A percentile compares a stretch with the other conserved stretches of the same genome.
Evolutionary conservation across 441 rosid species (phyloP).

Genomic region (Syzygium malaccense): DNA sequence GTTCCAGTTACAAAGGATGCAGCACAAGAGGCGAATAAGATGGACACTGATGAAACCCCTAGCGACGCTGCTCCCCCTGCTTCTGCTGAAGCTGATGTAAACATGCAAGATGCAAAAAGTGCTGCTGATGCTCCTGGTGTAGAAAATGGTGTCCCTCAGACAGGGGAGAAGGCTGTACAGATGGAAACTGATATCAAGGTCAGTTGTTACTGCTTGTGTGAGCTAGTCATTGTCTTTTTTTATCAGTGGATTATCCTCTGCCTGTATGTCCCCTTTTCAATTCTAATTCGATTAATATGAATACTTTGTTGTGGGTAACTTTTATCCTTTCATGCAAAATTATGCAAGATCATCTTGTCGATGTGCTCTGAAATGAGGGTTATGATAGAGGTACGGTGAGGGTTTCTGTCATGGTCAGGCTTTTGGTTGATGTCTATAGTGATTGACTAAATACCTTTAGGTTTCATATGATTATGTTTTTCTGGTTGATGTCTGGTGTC

Average conservation of each 20-base stretch:
- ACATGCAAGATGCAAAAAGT: slow-evolving; percentile 71
- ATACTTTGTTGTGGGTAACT: not conserved
- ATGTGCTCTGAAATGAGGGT: not conserved
- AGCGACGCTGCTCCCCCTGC: slow-evolving; percentile 29
- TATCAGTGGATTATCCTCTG: not conserved
- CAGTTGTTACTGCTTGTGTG: not conserved
- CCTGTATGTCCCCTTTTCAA: not conserved
- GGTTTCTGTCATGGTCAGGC: not conserved
- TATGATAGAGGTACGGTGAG: not conserved
- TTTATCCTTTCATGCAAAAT: not conserved
- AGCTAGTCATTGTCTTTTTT: not conserved
- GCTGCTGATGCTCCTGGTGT: slow-evolving; percentile 39
- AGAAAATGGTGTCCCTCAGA: slow-evolving; percentile 72
- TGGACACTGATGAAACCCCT: slow-evolving; percentile 70
- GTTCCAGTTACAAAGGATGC: slow-evolving; percentile 69
- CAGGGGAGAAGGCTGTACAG: slow-evolving; percentile 59
- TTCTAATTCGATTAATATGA: not conserved
- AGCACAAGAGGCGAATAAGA: slow-evolving; percentile 44
- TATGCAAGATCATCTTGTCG: not conserved
- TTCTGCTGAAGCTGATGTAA: slow-evolving; percentile 57
- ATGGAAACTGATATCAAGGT: slow-evolving; percentile 93
- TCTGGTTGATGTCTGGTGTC: not conserved
- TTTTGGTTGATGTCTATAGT: not conserved
- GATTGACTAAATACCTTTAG: not conserved
- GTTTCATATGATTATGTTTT: not conserved